Base-by-base conservation (phyloP, 169 alveolate genomes). In the Eimeria zaria region DNA sequence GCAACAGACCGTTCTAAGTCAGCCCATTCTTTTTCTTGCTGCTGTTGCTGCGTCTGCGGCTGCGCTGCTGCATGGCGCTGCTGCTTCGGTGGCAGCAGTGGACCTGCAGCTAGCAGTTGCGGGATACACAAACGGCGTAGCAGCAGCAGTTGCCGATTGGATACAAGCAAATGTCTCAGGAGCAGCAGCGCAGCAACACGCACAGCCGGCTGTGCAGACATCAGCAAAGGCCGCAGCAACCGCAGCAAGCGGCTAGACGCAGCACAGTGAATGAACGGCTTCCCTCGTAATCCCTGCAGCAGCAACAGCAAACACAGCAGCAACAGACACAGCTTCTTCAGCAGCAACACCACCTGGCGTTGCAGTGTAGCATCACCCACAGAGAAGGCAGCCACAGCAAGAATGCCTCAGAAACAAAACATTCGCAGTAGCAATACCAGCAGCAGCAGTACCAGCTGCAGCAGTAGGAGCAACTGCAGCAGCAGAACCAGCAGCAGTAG, bases 211-310 rank as follows among this genome's bases (percentile, higher is more conserved):
- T 30, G 80, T 18, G 20, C n/a, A 30, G 93, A 85, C 93, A 58
- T 41, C 80, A 55, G 93, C 93, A 85, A 48, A 36, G 41, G 93
- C 60, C 33, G 93, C 81, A 60, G 93, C 93, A 85, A 81, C 93
- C 51, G 74, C 93, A 85, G 58, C 76, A 85, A 30, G 9, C 53
- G 91, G 33, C 36, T 55, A 20, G 62, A 46, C 3, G 91, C 27
- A 30, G 64, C 46, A 53, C 91, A 53, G 30, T 51, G 91, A 27
- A 83, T 22, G 33, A 51, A 33, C 46, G 22, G 73, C 51, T 33
- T 46, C 51, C 64, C 69, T 33, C 14, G 16, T 14, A 48, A 30
- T n/a, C 48, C 91, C 71, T 46, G 91, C 91, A 83, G 91, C 89
- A 39, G 24, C 69, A 83, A 14, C 74, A 83, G 64, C 74, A 83